These are phyloP conservation scores for Huntiella bhutanensis DNA, from an alignment of 2,329 filamentous ascomycete genomes.

Conservation along the genomic window DNA sequence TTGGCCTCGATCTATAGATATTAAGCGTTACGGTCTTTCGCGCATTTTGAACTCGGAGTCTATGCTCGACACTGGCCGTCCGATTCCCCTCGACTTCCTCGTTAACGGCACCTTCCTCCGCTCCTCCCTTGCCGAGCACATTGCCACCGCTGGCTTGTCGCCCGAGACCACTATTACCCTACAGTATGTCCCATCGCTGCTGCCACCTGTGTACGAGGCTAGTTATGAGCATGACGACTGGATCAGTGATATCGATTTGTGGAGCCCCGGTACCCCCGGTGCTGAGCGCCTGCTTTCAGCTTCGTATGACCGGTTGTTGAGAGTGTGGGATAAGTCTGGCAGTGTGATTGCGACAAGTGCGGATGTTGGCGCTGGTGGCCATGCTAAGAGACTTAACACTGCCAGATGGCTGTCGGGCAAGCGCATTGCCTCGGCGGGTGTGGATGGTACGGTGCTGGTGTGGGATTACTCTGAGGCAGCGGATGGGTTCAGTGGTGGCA, in stretches of 20 bases:
- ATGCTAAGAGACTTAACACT: slow-evolving; percentile 60
- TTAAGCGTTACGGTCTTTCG: slow-evolving; percentile 51
- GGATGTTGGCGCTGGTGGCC: slow-evolving; percentile 46
- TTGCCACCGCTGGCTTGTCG: slow-evolving; percentile 69
- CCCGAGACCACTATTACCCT: slow-evolving; percentile 72
- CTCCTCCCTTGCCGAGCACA: slow-evolving; percentile 77
- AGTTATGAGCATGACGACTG: slow-evolving; percentile 97
- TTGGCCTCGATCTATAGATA: slow-evolving; percentile 25
- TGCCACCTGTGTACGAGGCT: slow-evolving; percentile 74
- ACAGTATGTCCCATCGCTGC: slow-evolving; percentile 81
- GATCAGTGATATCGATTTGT: slow-evolving; percentile 72
- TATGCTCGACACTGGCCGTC: slow-evolving; percentile 44
- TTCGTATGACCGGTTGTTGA: slow-evolving; percentile 74
- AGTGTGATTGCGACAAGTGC: slow-evolving; percentile 62
- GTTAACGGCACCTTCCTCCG: slow-evolving; percentile 85
- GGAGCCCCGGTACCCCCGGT: slow-evolving; percentile 41
- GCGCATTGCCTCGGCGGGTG: slow-evolving; percentile 54
- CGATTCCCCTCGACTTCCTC: slow-evolving; percentile 81
- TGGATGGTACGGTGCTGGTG: slow-evolving; percentile 70
- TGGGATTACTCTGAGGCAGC: slow-evolving; percentile 69
- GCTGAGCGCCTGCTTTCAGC: slow-evolving; percentile 59
- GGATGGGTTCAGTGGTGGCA: slow-evolving; percentile 44
- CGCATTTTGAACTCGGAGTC: slow-evolving; percentile 53
- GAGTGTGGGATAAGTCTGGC: slow-evolving; percentile 82
- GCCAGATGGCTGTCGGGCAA: slow-evolving; percentile 67